Percentiles rank a stretch among this genome's conserved stretches.
Evolutionary conservation across 2,329 filamentous ascomycete genomes (phyloP).

Genomic region (Colletotrichum gloeosporioides): DNA sequence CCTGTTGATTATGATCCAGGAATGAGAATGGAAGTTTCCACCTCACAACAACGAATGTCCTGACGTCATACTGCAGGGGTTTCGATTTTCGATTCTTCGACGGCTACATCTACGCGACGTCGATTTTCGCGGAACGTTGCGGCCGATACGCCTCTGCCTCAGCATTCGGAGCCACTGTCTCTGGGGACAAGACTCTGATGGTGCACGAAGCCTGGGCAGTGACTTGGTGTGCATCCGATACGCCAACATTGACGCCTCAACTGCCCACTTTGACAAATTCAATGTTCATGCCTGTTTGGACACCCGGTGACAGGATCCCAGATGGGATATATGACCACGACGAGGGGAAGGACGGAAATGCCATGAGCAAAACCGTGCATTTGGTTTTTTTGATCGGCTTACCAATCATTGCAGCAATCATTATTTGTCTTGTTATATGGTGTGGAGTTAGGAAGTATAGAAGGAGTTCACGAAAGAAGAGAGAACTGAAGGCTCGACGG

Average conservation of each 20-base stretch:
- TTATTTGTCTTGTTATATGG: neutral
- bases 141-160: neutral
- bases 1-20: neutral
- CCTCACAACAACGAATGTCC: accelerated
- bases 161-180: neutral
- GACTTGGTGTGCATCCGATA: neutral
- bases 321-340: neutral
- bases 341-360: accelerated
- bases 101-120: neutral
- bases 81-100: neutral
- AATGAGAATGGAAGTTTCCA: neutral
- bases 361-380: neutral
- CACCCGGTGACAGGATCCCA: accelerated
- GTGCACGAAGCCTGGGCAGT: neutral
- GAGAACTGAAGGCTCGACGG: neutral
- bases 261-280: neutral
- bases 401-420: neutral
- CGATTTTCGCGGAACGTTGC: neutral
- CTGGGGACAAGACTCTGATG: neutral
- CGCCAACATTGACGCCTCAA: neutral
- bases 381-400: neutral
- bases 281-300: neutral
- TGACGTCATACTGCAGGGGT: neutral
- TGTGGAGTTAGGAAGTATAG: neutral
- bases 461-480: neutral